phyloP scores from a whole-genome alignment of 2,329 filamentous ascomycete species.

The Fusarium nygamai region DNA sequence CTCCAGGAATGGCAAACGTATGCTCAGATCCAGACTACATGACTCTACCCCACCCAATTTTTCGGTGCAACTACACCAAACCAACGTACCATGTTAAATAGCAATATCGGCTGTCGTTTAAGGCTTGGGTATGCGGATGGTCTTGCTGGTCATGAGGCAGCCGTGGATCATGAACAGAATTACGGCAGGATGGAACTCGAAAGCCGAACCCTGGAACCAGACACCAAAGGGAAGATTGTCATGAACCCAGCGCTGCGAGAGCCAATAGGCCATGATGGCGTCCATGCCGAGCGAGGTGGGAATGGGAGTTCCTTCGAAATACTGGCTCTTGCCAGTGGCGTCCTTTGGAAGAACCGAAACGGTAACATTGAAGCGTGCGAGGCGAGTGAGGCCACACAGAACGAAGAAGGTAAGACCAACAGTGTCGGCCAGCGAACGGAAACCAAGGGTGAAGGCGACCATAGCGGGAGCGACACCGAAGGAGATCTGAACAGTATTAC shows the following conservation, averaged over 20 bases:
- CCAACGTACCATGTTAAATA: constrained; percentile 26
- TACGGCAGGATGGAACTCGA: constrained; percentile 88
- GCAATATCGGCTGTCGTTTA: constrained; percentile 47
- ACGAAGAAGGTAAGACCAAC: constrained; percentile 86
- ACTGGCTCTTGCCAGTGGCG: constrained; percentile 87
- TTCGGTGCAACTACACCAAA: constrained; percentile 1
- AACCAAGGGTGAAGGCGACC: constrained; percentile 86
- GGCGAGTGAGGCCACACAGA: constrained; percentile 89
- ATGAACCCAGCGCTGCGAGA: constrained; percentile 81
- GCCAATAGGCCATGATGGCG: constrained; percentile 88
- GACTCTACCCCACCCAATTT: background rate
- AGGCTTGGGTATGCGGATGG: constrained; percentile 92
- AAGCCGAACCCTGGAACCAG: constrained; percentile 69
- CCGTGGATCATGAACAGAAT: constrained; percentile 87
- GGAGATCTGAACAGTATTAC: constrained; percentile 73
- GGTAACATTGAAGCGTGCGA: constrained; percentile 98
- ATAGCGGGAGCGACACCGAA: constrained; percentile 92
- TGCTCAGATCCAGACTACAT: background rate
- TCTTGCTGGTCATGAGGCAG: constrained; percentile 95
- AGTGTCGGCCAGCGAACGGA: constrained; percentile 87
- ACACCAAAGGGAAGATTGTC: constrained; percentile 82
- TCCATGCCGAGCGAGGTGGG: constrained; percentile 87
- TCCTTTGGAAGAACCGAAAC: constrained; percentile 91
- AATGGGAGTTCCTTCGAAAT: constrained; percentile 97
- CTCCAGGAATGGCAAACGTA: background rate